Evolutionary conservation across 805 yeast species (phyloP).

Genomic region (Nakazawaea anatomiae): DNA sequence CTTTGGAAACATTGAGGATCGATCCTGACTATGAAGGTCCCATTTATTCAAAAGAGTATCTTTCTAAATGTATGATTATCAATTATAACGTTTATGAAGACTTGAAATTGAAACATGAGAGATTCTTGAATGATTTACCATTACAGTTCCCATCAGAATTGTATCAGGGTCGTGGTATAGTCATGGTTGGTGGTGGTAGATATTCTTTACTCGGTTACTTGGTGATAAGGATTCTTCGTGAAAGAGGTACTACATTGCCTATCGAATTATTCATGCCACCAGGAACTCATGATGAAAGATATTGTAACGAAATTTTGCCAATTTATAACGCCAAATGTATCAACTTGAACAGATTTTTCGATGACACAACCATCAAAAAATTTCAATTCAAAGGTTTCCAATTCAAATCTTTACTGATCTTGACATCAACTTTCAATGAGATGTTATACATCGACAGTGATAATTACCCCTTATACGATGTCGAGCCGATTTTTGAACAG

Average conservation of each 20-base stretch:
- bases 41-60: constrained; percentile 5
- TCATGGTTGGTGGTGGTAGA: constrained; percentile 48
- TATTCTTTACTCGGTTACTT: constrained; percentile 46
- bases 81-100: constrained; percentile 18
- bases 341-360: constrained; percentile 29
- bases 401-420: constrained; percentile 35
- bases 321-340: constrained; percentile 39
- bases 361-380: constrained; percentile 16
- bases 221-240: constrained; percentile 40
- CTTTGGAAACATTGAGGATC: constrained; percentile 9
- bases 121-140: constrained; percentile 24
- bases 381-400: constrained; percentile 28
- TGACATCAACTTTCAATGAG: constrained; percentile 40
- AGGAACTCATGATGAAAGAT: constrained; percentile 31
- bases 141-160: constrained; percentile 20
- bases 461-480: constrained; percentile 36
- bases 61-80: constrained; percentile 4
- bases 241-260: constrained; percentile 39
- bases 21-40: constrained; percentile 11
- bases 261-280: constrained; percentile 40
- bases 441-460: constrained; percentile 42
- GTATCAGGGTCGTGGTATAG: constrained; percentile 37
- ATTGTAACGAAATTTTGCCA: constrained; percentile 41
- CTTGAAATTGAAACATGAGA: constrained; percentile 25
- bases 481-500: constrained; percentile 37